Conservation (phyloP, 139 green algal genomes). For the Diplosphaera chodatii region DNA sequence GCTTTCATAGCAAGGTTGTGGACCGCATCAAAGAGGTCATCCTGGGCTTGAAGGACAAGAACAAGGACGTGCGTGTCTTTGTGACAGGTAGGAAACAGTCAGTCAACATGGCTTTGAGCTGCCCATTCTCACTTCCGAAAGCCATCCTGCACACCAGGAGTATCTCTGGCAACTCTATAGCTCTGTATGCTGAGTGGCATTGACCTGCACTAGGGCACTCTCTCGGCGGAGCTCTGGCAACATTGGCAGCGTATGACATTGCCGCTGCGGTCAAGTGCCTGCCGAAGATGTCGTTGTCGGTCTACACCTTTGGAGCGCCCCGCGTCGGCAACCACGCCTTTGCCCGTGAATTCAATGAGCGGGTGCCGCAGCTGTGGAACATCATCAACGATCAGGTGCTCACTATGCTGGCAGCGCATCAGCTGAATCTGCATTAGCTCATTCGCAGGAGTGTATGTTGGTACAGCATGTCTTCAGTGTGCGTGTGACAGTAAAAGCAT, state of each 20-base stretch:
- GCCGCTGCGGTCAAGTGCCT: background rate
- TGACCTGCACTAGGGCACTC: background rate
- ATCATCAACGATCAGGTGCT: slow-evolving; percentile 27
- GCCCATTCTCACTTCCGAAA: background rate
- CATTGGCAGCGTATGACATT: background rate
- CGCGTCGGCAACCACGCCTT: slow-evolving; percentile 52
- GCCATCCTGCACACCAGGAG: background rate
- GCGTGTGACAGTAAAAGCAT: too few species aligned
- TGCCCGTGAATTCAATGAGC: slow-evolving; percentile 23
- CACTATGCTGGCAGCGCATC: too few species aligned
- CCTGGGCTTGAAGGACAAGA: background rate
- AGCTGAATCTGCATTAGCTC: too few species aligned
- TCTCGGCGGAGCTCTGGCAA: background rate
- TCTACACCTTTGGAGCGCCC: slow-evolving; percentile 43
- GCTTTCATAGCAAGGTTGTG: background rate
- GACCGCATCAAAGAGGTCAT: background rate
- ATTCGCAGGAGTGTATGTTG: too few species aligned
- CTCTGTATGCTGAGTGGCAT: too few species aligned
- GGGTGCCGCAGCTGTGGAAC: slow-evolving; percentile 15
- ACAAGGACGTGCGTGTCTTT: background rate
- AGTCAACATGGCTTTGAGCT: too few species aligned
- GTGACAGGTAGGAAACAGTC: too few species aligned
- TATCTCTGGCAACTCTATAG: too few species aligned
- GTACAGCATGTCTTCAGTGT: too few species aligned
- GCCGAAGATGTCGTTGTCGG: background rate